phyloP scores from a whole-genome alignment of 164 flowering plant genomes.

The Stephania japonica region DNA sequence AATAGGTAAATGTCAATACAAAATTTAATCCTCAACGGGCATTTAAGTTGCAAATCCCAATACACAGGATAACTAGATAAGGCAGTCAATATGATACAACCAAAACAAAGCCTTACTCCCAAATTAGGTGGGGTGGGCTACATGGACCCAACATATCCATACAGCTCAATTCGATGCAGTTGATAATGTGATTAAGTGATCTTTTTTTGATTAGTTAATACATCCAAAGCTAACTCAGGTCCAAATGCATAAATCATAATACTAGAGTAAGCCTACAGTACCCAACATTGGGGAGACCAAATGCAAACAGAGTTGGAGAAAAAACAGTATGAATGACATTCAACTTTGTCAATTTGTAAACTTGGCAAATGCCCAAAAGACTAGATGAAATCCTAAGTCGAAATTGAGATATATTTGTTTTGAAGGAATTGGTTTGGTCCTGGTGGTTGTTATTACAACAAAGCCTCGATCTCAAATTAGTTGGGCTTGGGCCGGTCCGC shows the following conservation, averaged over 20 bases:
- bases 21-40: background rate
- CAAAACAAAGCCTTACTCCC: too few relatives aligned
- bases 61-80: background rate
- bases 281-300: background rate
- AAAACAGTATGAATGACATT: background rate
- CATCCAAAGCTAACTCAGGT: too few relatives aligned
- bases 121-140: too few relatives aligned
- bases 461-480: too few relatives aligned
- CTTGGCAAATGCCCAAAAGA: background rate
- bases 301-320: background rate
- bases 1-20: background rate
- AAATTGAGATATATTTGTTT: background rate
- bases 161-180: too few relatives aligned
- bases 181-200: too few relatives aligned
- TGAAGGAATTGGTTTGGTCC: background rate
- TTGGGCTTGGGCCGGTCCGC: too few relatives aligned
- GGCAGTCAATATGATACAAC: background rate
- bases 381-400: background rate
- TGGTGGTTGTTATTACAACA: too few relatives aligned
- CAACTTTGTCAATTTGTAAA: background rate
- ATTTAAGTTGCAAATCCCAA: background rate
- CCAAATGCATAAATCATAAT: too few relatives aligned
- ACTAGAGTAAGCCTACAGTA: background rate
- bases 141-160: too few relatives aligned
- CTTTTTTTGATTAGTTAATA: too few relatives aligned